Percentiles rank a stretch among this genome's conserved stretches.
Evolutionary conservation across 495 filamentous ascomycete genomes (phyloP).

Genomic region (Lasiosphaeria ovina): DNA sequence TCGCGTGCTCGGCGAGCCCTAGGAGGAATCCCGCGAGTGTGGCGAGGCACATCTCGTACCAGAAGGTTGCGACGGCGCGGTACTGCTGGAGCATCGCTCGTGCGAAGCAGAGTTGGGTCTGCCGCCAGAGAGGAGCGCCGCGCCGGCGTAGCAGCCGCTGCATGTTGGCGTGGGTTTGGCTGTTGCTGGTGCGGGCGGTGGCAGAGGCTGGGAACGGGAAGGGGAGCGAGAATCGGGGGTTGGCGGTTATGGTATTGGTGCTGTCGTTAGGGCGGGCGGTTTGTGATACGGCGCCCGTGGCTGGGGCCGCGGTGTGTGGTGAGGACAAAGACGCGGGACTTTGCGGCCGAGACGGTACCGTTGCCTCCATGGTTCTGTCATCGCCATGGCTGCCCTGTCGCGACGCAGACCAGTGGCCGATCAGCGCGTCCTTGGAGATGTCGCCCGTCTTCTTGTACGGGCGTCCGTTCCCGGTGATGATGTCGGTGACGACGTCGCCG

Average conservation of each 20-base stretch:
- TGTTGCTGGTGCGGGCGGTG: not conserved
- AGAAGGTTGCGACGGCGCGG: slow-evolving; percentile 45
- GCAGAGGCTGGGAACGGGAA: too few relatives aligned
- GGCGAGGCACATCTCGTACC: slow-evolving; percentile 52
- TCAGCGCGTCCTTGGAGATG: slow-evolving; percentile 41
- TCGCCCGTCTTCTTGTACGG: slow-evolving; percentile 45
- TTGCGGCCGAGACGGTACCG: too few relatives aligned
- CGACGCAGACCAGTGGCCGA: slow-evolving; percentile 36
- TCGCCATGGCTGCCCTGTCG: slow-evolving; percentile 18
- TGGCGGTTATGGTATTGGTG: too few relatives aligned
- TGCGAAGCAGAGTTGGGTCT: slow-evolving; percentile 47
- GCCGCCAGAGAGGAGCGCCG: slow-evolving; percentile 46
- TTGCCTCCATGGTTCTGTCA: not conserved
- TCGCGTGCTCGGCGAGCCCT: slow-evolving; percentile 48
- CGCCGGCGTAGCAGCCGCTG: slow-evolving; percentile 35
- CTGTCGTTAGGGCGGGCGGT: too few relatives aligned
- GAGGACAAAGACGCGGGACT: not conserved
- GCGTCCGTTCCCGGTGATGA: slow-evolving; percentile 49
- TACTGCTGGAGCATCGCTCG: slow-evolving; percentile 56
- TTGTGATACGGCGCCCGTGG: too few relatives aligned
- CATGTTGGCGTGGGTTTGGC: slow-evolving; percentile 14
- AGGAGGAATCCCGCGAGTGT: slow-evolving; percentile 53
- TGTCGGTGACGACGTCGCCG: slow-evolving; percentile 51
- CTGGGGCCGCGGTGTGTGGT: too few relatives aligned
- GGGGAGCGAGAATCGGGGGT: too few relatives aligned